Evolutionary conservation across 768 basidiomycete species (phyloP).

Genomic region (Mrakia hoshinonis): DNA sequence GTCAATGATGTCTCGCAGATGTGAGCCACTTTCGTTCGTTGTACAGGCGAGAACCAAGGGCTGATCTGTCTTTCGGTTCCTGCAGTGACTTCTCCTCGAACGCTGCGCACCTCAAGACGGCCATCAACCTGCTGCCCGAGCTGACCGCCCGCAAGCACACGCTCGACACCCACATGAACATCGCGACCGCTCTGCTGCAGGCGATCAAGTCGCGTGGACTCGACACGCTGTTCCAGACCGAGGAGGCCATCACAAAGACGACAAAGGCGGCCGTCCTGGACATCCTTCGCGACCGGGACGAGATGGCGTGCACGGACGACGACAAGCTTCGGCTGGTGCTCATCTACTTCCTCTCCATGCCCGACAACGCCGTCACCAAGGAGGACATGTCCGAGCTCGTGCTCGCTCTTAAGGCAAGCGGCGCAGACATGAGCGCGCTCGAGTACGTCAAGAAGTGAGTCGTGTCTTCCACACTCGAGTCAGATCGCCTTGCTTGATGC

Average conservation of each 20-base stretch:
- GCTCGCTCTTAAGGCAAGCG: slow-evolving; percentile 70
- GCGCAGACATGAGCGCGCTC: slow-evolving; percentile 65
- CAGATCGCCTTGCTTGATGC: too few relatives aligned
- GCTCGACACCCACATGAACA: slow-evolving; percentile 98
- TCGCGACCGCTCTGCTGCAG: slow-evolving; percentile 86
- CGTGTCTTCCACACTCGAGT: too few relatives aligned
- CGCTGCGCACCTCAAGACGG: slow-evolving; percentile 87
- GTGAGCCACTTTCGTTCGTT: slow-evolving; percentile 51
- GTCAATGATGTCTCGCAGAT: slow-evolving; percentile 90
- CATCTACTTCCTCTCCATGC: slow-evolving; percentile 85
- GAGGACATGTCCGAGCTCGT: slow-evolving; percentile 84
- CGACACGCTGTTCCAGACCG: slow-evolving; percentile 93
- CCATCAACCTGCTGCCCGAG: slow-evolving; percentile 93
- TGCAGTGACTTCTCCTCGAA: slow-evolving; percentile 81
- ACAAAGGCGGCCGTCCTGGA: slow-evolving; percentile 73
- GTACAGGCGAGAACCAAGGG: not conserved
- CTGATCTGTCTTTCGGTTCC: not conserved
- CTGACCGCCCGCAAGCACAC: slow-evolving; percentile 93
- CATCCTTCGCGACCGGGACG: slow-evolving; percentile 57
- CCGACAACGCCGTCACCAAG: slow-evolving; percentile 69
- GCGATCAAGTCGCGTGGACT: slow-evolving; percentile 90
- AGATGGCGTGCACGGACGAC: slow-evolving; percentile 52
- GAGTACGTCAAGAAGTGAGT: slow-evolving; percentile 71
- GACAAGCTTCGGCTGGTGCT: slow-evolving; percentile 91
- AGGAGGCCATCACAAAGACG: slow-evolving; percentile 85